Conservation (phyloP, 2,329 filamentous ascomycete species). For the Lasiodiplodia sp. region DNA sequence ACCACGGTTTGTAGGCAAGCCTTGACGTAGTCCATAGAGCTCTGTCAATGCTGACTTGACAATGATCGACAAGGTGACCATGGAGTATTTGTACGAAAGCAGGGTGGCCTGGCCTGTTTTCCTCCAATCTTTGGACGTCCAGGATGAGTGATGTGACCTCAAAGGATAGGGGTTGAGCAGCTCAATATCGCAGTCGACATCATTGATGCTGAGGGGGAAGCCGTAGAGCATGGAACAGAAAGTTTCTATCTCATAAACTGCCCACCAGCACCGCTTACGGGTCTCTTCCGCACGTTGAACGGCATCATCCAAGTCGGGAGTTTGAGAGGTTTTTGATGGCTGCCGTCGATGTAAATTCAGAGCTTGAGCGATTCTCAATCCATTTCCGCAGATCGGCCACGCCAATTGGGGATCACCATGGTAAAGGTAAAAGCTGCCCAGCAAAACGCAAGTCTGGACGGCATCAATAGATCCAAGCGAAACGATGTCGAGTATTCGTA, state of each 20-base stretch:
- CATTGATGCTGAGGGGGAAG: conserved; percentile 38
- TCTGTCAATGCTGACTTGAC: conserved; percentile 14
- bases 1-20: neutral
- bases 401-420: neutral
- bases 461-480: neutral
- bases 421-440: conserved; percentile 2
- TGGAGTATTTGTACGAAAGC: conserved; percentile 15
- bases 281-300: conserved; percentile 34
- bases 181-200: conserved; percentile 13
- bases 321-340: too few relatives aligned
- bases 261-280: conserved; percentile 51
- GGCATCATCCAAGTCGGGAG: neutral
- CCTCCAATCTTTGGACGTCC: neutral
- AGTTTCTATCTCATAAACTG: conserved; percentile 51
- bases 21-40: neutral
- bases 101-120: neutral
- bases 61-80: conserved; percentile 6
- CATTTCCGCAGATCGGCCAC: neutral
- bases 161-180: neutral
- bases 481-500: neutral
- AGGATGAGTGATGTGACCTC: conserved; percentile 1
- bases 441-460: neutral
- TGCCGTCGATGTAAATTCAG: neutral
- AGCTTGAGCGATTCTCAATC: conserved; percentile 9
- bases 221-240: conserved; percentile 53